Evolutionary conservation across 257 asterid genomes (phyloP).

Genomic region (Rubia yunnanensis): DNA sequence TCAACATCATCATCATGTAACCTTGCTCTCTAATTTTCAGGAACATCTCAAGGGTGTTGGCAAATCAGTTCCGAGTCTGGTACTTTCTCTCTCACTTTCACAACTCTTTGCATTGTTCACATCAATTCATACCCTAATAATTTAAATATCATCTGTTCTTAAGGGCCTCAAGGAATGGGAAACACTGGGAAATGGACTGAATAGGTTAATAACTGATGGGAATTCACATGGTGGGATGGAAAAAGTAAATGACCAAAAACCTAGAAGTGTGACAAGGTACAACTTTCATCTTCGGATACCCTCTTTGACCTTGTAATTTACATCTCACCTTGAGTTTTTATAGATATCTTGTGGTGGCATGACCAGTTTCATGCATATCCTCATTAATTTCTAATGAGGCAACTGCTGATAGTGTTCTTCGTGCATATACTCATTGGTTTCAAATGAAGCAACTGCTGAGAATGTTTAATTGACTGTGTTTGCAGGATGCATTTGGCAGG

Average conservation of each 20-base stretch:
- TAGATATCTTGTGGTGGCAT: not conserved
- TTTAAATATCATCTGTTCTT: not conserved
- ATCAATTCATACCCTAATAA: not conserved
- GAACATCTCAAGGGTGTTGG: constrained; percentile 42
- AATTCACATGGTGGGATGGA: constrained; percentile 23
- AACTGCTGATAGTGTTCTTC: not conserved
- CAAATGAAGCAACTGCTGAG: not conserved
- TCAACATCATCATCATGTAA: not conserved
- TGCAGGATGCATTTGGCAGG: not conserved
- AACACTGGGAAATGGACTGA: constrained; percentile 8
- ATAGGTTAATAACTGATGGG: constrained; percentile 33
- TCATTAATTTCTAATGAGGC: not conserved
- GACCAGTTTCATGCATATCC: not conserved
- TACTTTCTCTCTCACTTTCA: constrained; percentile 11
- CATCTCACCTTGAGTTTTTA: not conserved
- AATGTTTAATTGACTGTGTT: not conserved
- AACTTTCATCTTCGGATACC: not conserved
- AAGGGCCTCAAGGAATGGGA: constrained; percentile 72
- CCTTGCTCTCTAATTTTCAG: constrained; percentile 23
- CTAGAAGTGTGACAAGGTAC: constrained; percentile 39
- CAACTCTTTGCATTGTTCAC: not conserved
- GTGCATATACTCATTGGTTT: not conserved
- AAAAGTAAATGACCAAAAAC: constrained; percentile 18
- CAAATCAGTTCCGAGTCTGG: constrained; percentile 37
- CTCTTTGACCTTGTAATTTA: not conserved